Evolutionary conservation across 2,329 filamentous ascomycete species (phyloP), one percentile per base, ranked within the genome.

Genomic region (Fusarium sororula): DNA sequence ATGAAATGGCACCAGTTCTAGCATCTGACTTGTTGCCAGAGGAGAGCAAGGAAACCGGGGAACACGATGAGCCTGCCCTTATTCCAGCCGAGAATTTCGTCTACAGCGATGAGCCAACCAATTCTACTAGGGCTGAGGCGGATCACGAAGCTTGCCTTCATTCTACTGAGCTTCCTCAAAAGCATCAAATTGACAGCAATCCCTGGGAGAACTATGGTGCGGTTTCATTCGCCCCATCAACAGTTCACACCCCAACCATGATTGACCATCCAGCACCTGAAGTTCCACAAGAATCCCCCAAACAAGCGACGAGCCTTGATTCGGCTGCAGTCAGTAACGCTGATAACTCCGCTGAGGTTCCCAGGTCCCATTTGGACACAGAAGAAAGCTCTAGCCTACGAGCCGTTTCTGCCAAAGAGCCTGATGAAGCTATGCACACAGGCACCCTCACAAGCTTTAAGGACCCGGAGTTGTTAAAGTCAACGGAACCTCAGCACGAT

Each of bases 21-120:
- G 37, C 45, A 45, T 51, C 45, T 41, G 30, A 72, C 24, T 17
- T 20, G n/a, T 48, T 39, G 26, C 28, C 51, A 24, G 68, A 72
- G 32, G 63, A 59, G 67, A 72, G 51, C 32, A 74, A 58, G 50
- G 63, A 74, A 26, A 63, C 42, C 15, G 41, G 45, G 14, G 54
- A 61, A 41, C 35, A 38, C 53, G 58, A 53, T 20, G 44, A 59
- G 41, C 58, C 56, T 20, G 26, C 18, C 28, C 37, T 50, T 35
- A 53, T 30, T 26, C 39, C 42, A 42, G 42, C n/a, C 30, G 54
- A 68, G 11, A 41, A 18, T 30, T 42, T 24, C n/a, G 30, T 35
- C 14, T 32, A 26, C 24, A 38, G 35, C 28, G 53, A 14, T 28
- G 47, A 66, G 18, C 22, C 30, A 38, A 26, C 42, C 26, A 44